Evolutionary conservation across 73 alveolate species (phyloP), one percentile per base, ranked within the genome.

Genomic region (Paramecium sonneborni): DNA sequence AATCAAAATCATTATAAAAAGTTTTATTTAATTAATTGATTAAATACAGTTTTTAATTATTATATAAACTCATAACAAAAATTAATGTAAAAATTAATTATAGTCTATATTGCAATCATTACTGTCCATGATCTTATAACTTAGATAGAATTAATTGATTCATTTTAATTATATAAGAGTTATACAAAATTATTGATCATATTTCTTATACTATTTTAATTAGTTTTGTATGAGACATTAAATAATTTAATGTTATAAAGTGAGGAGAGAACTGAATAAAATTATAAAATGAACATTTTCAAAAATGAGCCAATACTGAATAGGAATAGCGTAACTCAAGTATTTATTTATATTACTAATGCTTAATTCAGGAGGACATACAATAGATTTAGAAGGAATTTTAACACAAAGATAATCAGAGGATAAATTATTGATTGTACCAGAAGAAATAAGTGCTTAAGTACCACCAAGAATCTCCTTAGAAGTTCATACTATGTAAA

Each of bases 291-390:
- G 34, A 52, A 1, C 11, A 52, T n/a, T n/a, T 52, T 9, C 14
- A 52, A 18, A 30, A 62, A 62, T 32, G 84, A 62, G 44, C 84
- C 84, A 12, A 62, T 62, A 1, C 84, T 62, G 14, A 62, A 62
- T 62, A 62, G 11, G 18, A 62, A 26, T 62, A 62, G 84, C 18
- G 39, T 32, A 21, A 62, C 84, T 62, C 26, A 62, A 32, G 84
- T 62, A 62, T 62, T 30, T 11, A 62, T 23, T 26, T 62, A 62
- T 62, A 14, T 62, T 26, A 62, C 48, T 62, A 62, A 62, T 62
- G 84, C 84, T 62, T 62, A 62, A 62, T 62, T 62, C 84, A 26
- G 84, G 48, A 62, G 84, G 84, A 30, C 84, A 62, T 26, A 23
- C 84, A 2, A 26, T 62, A 14, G 84, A 62, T 62, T 30, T 62